Percentiles rank a stretch among this genome's conserved stretches.
Conservation (phyloP, 2,329 filamentous ascomycete species). For the Raffaelea albimanens region DNA sequence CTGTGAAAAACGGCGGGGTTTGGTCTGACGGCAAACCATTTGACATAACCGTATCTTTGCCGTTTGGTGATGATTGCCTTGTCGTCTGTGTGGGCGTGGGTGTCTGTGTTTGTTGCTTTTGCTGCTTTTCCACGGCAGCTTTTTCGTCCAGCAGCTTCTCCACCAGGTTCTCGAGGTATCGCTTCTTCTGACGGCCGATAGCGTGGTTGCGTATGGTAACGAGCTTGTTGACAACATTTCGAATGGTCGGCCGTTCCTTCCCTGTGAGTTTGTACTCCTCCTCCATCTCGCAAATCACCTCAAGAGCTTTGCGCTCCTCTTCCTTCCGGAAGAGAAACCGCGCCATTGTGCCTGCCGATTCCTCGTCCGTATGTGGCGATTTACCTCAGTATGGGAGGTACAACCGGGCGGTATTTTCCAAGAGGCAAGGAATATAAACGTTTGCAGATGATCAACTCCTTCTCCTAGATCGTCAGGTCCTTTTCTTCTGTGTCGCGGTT, state of each 20-base stretch:
- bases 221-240: slow-evolving; percentile 6
- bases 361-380: no score
- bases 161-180: slow-evolving; percentile 12
- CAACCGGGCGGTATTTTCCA: no score
- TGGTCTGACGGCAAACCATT: no score
- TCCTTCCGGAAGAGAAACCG: neutral
- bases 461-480: no score
- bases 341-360: no score
- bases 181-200: slow-evolving; percentile 11
- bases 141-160: slow-evolving; percentile 11
- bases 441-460: no score
- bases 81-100: slow-evolving; percentile 1
- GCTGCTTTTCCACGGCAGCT: neutral
- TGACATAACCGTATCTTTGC: neutral
- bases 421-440: no score
- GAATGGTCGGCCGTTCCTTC: slow-evolving; percentile 7
- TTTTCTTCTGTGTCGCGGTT: no score
- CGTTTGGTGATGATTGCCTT: neutral
- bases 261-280: neutral
- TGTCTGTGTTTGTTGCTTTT: neutral
- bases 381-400: no score
- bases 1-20: no score
- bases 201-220: slow-evolving; percentile 10
- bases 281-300: neutral
- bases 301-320: neutral